A percentile compares a stretch with the other conserved stretches of the same genome.
These are phyloP conservation scores for Rhododendron griersonianum DNA, from an alignment of 148 eudicot genomes.

Conservation along the genomic window DNA sequence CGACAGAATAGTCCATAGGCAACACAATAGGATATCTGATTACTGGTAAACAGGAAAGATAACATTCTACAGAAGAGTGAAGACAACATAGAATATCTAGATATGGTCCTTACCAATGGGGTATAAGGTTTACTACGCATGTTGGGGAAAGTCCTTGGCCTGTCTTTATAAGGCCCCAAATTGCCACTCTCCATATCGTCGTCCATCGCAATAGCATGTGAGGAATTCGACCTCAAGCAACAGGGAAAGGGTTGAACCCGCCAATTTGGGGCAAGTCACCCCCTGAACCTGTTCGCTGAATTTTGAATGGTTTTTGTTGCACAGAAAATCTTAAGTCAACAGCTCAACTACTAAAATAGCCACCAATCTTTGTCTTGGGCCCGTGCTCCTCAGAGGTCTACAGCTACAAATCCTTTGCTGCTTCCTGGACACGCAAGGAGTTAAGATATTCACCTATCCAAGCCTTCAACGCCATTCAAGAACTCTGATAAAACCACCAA, in stretches of 20 bases:
- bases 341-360: not conserved
- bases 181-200: constrained; percentile 73
- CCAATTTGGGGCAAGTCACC: constrained; percentile 81
- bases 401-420: not conserved
- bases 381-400: not conserved
- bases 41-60: not conserved
- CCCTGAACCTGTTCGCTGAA: constrained; percentile 78
- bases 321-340: not conserved
- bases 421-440: not conserved
- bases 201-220: constrained; percentile 71
- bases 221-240: constrained; percentile 72
- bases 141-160: constrained; percentile 85
- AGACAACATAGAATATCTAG: constrained; percentile 3
- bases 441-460: not conserved
- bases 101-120: constrained; percentile 59
- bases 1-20: not conserved
- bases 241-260: constrained; percentile 53
- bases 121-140: constrained; percentile 83
- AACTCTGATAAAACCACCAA: not conserved
- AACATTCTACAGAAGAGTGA: not conserved
- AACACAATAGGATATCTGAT: not conserved
- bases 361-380: constrained; percentile 9
- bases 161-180: constrained; percentile 70
- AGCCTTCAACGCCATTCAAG: not conserved
- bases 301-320: constrained; percentile 35